Percentiles rank a stretch among this genome's conserved stretches.
Conservation (phyloP, 1,139 yeast species). For the Blastobotrys apis region DNA sequence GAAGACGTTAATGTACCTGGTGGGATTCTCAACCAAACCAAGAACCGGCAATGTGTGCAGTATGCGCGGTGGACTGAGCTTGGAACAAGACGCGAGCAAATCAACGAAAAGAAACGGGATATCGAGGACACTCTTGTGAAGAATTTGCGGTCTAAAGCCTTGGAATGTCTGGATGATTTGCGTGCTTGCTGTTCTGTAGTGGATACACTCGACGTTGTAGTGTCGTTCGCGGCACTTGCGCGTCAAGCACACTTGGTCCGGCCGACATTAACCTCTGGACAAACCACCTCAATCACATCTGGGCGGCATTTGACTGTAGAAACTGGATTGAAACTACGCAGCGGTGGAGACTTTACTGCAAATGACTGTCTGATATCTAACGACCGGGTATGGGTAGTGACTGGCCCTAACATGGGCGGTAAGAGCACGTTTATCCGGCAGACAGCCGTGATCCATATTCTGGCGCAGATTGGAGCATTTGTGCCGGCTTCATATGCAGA, state of each 20-base stretch:
- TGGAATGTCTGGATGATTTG: conserved; percentile 41
- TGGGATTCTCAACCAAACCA: conserved; percentile 25
- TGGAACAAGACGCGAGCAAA: conserved; percentile 31
- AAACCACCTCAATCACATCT: conserved; percentile 35
- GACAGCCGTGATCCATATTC: conserved; percentile 54
- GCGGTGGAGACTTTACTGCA: conserved; percentile 53
- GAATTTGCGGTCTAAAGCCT: conserved; percentile 40
- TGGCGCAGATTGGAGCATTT: conserved; percentile 90
- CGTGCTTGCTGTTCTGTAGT: conserved; percentile 45
- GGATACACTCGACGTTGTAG: conserved; percentile 68
- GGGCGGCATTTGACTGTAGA: conserved; percentile 94
- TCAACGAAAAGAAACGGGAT: conserved; percentile 27
- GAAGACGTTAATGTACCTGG: conserved; percentile 19
- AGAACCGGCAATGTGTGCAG: conserved; percentile 25
- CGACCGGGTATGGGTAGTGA: conserved; percentile 58
- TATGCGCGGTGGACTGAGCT: conserved; percentile 30
- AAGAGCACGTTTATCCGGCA: conserved; percentile 67
- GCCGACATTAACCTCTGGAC: conserved; percentile 56
- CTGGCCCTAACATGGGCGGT: conserved; percentile 81
- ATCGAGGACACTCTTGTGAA: conserved; percentile 48
- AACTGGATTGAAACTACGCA: conserved; percentile 49
- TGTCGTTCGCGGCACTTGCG: conserved; percentile 70
- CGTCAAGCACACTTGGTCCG: conserved; percentile 57
- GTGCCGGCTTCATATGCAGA: conserved; percentile 75
- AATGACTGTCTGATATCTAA: conserved; percentile 53